Conservation (phyloP, 208 protist genomes). For the Spongospora subterranea region DNA sequence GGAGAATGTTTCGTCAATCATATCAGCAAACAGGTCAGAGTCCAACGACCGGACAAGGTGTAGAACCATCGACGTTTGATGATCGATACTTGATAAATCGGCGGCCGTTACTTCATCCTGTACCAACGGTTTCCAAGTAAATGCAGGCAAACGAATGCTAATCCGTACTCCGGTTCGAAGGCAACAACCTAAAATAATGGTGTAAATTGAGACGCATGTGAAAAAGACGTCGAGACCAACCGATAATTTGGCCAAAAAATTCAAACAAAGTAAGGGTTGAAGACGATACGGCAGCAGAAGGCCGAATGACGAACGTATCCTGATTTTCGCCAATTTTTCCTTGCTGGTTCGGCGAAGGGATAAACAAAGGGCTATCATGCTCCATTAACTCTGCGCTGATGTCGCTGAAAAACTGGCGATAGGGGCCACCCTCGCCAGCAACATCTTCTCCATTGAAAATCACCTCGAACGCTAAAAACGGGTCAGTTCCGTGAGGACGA, state of each 20-base stretch:
- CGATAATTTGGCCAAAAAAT: background rate
- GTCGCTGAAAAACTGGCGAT: slow-evolving; percentile 58
- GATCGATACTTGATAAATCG: slow-evolving; percentile 30
- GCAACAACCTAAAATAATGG: background rate
- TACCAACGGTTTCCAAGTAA: slow-evolving; percentile 40
- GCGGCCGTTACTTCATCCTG: background rate
- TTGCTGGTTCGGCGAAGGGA: slow-evolving; percentile 30
- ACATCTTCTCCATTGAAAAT: slow-evolving; percentile 57
- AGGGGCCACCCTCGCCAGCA: slow-evolving; percentile 48
- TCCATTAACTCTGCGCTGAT: slow-evolving; percentile 16
- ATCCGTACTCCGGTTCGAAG: slow-evolving; percentile 1
- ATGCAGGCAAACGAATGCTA: background rate
- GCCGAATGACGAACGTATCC: slow-evolving; percentile 50
- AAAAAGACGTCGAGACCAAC: background rate
- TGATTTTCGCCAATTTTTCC: slow-evolving; percentile 46
- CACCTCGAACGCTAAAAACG: slow-evolving; percentile 53
- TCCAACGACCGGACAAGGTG: slow-evolving; percentile 17
- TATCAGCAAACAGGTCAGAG: background rate
- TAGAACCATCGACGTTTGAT: slow-evolving; percentile 43
- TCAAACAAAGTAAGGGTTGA: slow-evolving; percentile 40
- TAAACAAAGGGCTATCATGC: background rate
- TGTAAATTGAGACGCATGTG: background rate
- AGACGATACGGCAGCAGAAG: slow-evolving; percentile 24
- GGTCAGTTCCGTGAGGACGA: slow-evolving; percentile 33
- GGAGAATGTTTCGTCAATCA: slow-evolving; percentile 28